phyloP scores from a whole-genome alignment of 768 basidiomycete genomes.

The Pisolithus marmoratus region DNA sequence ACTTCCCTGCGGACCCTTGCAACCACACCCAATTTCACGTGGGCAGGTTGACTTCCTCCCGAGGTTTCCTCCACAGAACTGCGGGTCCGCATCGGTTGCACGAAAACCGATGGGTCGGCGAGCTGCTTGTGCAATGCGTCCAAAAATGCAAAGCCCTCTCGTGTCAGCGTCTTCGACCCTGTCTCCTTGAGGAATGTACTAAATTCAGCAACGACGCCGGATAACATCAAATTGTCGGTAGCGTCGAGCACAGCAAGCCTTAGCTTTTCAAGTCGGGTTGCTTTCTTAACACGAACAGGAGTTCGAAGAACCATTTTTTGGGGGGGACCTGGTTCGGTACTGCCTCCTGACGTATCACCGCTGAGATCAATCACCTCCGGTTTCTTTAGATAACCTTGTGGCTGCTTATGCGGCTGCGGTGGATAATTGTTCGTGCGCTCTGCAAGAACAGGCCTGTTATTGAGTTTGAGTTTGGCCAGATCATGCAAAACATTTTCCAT shows the following conservation, averaged over 20 bases:
- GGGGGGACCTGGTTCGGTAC: constrained; percentile 12
- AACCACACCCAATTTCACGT: constrained; percentile 55
- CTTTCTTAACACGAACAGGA: constrained; percentile 34
- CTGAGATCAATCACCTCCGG: constrained; percentile 44
- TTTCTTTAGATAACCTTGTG: constrained; percentile 7
- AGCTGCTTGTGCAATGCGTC: constrained; percentile 68
- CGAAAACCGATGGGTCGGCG: constrained; percentile 58
- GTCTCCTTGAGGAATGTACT: constrained; percentile 51
- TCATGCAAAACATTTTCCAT: constrained; percentile 54
- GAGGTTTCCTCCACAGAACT: constrained; percentile 35
- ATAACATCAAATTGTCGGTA: constrained; percentile 50
- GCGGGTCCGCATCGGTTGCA: constrained; percentile 46
- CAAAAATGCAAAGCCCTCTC: constrained; percentile 65
- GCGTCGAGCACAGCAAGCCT: constrained; percentile 38
- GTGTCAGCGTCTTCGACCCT: constrained; percentile 62
- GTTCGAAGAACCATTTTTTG: constrained; percentile 23
- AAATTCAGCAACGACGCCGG: constrained; percentile 54
- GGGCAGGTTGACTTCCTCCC: constrained; percentile 39
- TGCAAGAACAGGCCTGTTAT: constrained; percentile 43
- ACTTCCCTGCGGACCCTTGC: constrained; percentile 55
- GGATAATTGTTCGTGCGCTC: constrained; percentile 41
- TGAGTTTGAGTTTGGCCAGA: constrained; percentile 54
- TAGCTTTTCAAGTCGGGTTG: constrained; percentile 45
- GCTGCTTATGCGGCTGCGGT: constrained; percentile 31
- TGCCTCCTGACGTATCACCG: constrained; percentile 30